Evolutionary conservation across 1,284 basidiomycete species (phyloP), one percentile per base, ranked within the genome.

Genomic region (Leccinum pachyderme): DNA sequence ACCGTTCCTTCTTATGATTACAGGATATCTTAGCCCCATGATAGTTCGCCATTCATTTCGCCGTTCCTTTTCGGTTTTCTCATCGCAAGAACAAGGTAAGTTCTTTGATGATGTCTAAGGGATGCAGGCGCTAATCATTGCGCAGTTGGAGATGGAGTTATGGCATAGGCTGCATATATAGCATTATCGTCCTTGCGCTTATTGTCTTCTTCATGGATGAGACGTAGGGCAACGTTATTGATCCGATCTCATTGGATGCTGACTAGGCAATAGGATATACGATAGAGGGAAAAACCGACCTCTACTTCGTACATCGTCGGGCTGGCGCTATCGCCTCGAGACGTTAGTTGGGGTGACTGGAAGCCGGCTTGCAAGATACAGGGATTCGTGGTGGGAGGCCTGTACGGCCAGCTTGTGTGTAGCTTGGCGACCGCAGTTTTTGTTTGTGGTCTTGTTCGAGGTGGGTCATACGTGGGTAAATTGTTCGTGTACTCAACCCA

Each of bases 41-140:
- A 7, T 32, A 68, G 66, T 32, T 79, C 79, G 2, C 81, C 86
- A 0, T 87, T 87, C 73, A 59, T 86, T 24, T 85, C 83, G 0
- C 86, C 88, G 0, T 88, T 88, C 64, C 73, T 77, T 2, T 85
- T 89, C 61, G 86, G 87, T 1, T 89, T 87, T 67, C 74, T 89
- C 12, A 83, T 84, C 41, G 85, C 84, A 3, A 75, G 82, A 3
- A 74, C 77, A 48, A 77, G 68, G 81, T 80, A 52, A 2, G 70
- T 52, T 22, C 7, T 29, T 24, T 24, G 5, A 18, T 46, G 13
- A 12, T 8, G 5, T 31, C 15, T 27, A 13, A 35, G n/a, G 5
- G n/a, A 31, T 22, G 8, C 31, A 15, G 7, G 15, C 39, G 13
- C 39, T 53, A 33, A 54, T 49, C 0, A 15, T 2, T 7, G 25